Percentiles rank a stretch among this genome's conserved stretches.
Conservation (phyloP, 768 basidiomycete species). For the Boletus patriciae region DNA sequence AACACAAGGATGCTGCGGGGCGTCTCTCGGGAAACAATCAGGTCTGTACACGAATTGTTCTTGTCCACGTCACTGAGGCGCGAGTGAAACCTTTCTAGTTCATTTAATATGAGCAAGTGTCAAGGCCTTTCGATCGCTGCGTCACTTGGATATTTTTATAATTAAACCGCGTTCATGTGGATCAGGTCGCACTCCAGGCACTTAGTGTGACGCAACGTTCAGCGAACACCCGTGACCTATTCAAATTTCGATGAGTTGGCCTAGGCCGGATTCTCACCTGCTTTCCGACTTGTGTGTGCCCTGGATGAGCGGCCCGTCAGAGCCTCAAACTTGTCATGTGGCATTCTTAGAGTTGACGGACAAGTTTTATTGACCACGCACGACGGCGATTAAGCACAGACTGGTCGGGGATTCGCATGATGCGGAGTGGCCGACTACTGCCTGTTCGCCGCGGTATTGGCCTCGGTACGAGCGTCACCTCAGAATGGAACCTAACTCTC, state of each 20-base stretch:
- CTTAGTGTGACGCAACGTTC: conserved; percentile 2
- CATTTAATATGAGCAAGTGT: neutral
- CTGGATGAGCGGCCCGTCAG: conserved; percentile 1
- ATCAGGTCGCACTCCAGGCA: conserved; percentile 20
- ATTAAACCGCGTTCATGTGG: conserved; percentile 17
- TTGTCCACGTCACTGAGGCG: conserved; percentile 5
- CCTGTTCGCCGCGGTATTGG: conserved; percentile 18
- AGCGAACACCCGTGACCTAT: neutral
- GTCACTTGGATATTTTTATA: neutral
- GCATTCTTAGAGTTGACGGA: conserved; percentile 7
- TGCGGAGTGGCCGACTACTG: conserved; percentile 4
- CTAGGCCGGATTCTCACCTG: conserved; percentile 13
- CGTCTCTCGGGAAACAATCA: neutral
- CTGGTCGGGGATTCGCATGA: conserved; percentile 27
- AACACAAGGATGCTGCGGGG: neutral
- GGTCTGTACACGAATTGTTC: conserved; percentile 14
- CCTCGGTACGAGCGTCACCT: conserved; percentile 5
- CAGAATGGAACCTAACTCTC: conserved; percentile 4
- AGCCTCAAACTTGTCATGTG: conserved; percentile 10
- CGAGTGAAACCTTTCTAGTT: conserved; percentile 3
- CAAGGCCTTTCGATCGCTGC: conserved; percentile 5
- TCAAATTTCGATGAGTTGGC: neutral
- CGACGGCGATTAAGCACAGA: conserved; percentile 23
- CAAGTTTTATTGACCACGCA: conserved; percentile 5
- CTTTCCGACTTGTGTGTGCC: neutral